Conservation (phyloP, 139 green algal genomes). For the Volvox reticuliferus region DNA sequence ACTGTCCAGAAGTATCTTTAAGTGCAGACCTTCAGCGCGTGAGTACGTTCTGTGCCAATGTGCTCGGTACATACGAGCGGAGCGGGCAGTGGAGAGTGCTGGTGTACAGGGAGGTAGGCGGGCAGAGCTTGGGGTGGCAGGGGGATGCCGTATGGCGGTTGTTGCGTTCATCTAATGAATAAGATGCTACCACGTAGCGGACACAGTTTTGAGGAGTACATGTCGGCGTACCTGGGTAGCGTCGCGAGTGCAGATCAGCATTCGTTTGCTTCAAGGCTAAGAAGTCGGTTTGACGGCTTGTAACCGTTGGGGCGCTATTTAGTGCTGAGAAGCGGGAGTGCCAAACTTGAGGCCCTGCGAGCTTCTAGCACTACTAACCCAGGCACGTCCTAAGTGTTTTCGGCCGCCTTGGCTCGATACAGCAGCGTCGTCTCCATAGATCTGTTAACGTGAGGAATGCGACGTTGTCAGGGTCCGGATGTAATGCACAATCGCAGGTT, state of each 20-base stretch:
- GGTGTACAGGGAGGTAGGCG: neutral
- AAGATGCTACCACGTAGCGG: neutral
- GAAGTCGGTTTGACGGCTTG: neutral
- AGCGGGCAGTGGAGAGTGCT: neutral
- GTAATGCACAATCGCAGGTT: no score
- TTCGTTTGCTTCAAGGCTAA: neutral
- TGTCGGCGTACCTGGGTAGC: neutral
- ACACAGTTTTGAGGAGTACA: slow-evolving; percentile 18
- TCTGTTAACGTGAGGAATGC: no score
- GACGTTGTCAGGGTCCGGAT: no score
- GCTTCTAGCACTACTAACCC: no score
- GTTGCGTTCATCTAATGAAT: neutral
- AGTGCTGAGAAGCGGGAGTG: no score
- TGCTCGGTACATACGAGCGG: neutral
- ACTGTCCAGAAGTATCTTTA: slow-evolving; percentile 95
- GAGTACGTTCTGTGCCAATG: neutral
- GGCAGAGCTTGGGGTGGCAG: neutral
- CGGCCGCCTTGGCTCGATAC: no score
- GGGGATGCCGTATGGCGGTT: neutral
- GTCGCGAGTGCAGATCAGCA: neutral
- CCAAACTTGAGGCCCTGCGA: no score
- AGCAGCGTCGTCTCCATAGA: no score
- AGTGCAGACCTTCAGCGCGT: neutral
- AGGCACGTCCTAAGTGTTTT: neutral
- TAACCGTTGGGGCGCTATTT: no score